Base-by-base conservation (phyloP, 2,329 filamentous ascomycete species). In the Gnomoniopsis smithogilvyi region DNA sequence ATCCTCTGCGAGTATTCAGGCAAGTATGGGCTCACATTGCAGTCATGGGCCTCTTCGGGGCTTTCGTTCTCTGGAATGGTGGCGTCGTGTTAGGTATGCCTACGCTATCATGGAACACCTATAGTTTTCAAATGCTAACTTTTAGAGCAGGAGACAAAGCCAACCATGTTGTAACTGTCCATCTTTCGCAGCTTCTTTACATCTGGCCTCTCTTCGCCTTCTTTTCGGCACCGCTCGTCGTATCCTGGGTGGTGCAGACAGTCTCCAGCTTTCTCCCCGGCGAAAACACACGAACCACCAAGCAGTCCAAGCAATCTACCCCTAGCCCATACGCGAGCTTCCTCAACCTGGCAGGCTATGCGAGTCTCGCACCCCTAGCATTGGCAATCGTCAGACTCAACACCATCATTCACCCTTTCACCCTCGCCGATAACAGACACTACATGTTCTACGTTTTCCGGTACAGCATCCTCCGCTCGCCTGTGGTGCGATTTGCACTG, bases 401-500 rank as follows among this genome's bases (percentile, higher is more conserved):
- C 79, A 99, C 95, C 36, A 89, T 96, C 63, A 84, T 98, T 47
- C 95, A 99, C 69, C 94, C 95, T 0, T 99, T 98, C 71, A 96
- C 93, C 0, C 82, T 98, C 1, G 95, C 95, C 36, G 95, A 99
- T 73, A 99, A 99, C 73, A 82, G 95, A 2, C 95, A 99, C 72
- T 99, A 96, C 76, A 89, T 96, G 72, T 99, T 99, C 73, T 99
- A 99, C 75, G 79, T 96, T 61, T 99, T 99, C 78, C 87, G 92
- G 1, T 86, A 92, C 67, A 87, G 89, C 6, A 87, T 98, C 41
- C 82, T 89, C 2, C 81, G 80, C 6, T 83, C 90, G 46, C 77
- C 79, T 1, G 73, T 78, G 19, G 74, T 91, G 54, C 87, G 87
- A 38, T 92, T 92, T 66, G 73, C 81, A 0, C 86, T 90, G 1